phyloP scores from a whole-genome alignment of 257 asterid genomes.

The Jacaranda mimosifolia region DNA sequence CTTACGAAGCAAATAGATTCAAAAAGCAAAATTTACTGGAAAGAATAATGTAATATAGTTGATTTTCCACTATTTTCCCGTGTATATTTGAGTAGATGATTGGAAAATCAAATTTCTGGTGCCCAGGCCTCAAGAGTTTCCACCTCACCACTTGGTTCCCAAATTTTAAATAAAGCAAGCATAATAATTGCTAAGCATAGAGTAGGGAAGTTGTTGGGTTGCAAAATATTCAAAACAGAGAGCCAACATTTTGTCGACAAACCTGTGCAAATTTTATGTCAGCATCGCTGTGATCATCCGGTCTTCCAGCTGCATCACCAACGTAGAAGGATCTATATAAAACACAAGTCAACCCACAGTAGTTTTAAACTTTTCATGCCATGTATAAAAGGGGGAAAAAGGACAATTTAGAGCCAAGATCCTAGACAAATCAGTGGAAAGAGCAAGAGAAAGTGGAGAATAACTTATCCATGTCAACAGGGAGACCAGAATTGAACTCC shows the following conservation, averaged over 20 bases:
- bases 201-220: not conserved
- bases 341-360: constrained; percentile 21
- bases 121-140: not conserved
- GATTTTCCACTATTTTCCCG: not conserved
- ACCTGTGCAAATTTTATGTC: constrained; percentile 95
- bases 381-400: not conserved
- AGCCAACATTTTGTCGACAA: not conserved
- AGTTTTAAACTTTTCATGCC: not conserved
- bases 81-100: not conserved
- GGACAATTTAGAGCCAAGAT: constrained; percentile 19
- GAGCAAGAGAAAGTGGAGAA: constrained; percentile 33
- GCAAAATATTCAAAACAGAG: not conserved
- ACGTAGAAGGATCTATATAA: constrained; percentile 84
- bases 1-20: not conserved
- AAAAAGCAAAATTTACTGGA: constrained; percentile 5
- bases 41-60: not conserved
- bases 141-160: not conserved
- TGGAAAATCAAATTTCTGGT: not conserved
- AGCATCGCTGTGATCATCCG: constrained; percentile 85
- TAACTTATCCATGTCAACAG: constrained; percentile 81
- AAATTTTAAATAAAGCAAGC: constrained; percentile 1
- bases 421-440: not conserved
- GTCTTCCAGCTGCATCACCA: constrained; percentile 99
- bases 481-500: constrained; percentile 87
- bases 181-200: not conserved